Base-by-base conservation (phyloP, 148 eudicot species). In the Agrostemma githago region DNA sequence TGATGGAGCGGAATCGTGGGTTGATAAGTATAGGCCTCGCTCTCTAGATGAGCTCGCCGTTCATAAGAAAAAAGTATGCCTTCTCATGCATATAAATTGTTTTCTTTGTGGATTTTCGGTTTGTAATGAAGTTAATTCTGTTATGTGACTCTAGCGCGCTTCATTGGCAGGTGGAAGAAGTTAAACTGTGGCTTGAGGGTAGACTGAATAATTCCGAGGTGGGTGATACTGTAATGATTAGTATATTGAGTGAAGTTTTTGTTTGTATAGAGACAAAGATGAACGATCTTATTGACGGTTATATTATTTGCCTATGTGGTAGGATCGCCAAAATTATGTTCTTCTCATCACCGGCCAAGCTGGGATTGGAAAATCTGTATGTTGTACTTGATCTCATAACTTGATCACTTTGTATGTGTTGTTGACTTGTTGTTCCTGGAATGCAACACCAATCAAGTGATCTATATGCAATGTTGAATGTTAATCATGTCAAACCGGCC, bases 351-450 rank as follows among this genome's bases (percentile, higher is more conserved):
- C 85, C 75, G 98, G 98, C 68, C 96, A 80, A 81, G 85, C 98
- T 80, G 98, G 98, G 77, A 89, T 83, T 77, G 98, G 98, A 75
- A 94, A 94, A 94, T 89, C 98, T 79, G 98, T 94, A 88, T 71
- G 97, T 82, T 70, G 58, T 58, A 21, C 4, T 67, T 40, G 61
- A 51, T 70, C 21, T 71, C 62, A 37, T 59, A 46, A 63, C 72
- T 58, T 44, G 8, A 20, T 64, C 53, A 11, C 11, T 15, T 62
- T 26, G 39, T 66, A 4, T 26, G n/a, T 58, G 0, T 63, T 42
- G 58, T 74, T 57, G 58, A 4, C 16, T 9, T 58, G 0, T 63
- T 42, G 58, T 74, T 57, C 19, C 2, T 26, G 34, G 46, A 44
- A 42, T 20, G 26, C 17, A 14, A 43, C 68, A 26, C 4, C 71